Evolutionary conservation across 2,329 filamentous ascomycete species (phyloP).

Genomic region (Colletotrichum chlorophyti): DNA sequence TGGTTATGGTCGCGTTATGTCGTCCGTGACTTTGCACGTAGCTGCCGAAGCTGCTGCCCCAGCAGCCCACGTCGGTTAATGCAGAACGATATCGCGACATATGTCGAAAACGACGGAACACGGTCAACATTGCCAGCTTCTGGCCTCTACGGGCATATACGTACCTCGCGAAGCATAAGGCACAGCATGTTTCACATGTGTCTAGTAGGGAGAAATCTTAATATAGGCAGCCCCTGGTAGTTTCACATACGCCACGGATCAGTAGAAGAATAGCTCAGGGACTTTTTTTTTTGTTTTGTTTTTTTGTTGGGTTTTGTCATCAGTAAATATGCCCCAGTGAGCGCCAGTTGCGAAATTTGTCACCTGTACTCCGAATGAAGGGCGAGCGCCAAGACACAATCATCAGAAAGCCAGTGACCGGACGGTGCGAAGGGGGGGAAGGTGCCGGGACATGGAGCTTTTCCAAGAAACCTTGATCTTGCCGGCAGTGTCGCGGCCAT

Average conservation of each 20-base stretch:
- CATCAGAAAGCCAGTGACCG: neutral
- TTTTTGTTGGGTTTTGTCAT: too few species aligned
- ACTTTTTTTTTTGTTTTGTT: too few species aligned
- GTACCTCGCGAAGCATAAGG: slow-evolving; percentile 27
- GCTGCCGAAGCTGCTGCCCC: neutral
- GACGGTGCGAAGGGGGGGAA: slow-evolving; percentile 15
- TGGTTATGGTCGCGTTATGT: too few species aligned
- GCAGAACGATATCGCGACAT: neutral
- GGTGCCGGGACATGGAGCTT: slow-evolving; percentile 1
- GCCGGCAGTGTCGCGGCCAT: slow-evolving; percentile 8
- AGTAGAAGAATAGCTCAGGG: neutral
- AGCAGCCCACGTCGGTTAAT: neutral
- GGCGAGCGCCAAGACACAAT: slow-evolving; percentile 2
- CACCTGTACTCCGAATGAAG: too few species aligned
- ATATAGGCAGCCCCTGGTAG: slow-evolving; percentile 17
- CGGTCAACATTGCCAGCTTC: slow-evolving; percentile 8
- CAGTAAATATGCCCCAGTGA: too few species aligned
- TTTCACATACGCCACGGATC: slow-evolving; percentile 19
- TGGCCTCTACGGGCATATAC: slow-evolving; percentile 4
- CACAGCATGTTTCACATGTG: slow-evolving; percentile 40
- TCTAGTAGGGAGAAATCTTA: slow-evolving; percentile 8
- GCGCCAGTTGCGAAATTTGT: too few species aligned
- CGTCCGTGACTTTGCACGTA: slow-evolving; percentile 23
- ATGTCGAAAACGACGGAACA: slow-evolving; percentile 10
- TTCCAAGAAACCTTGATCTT: slow-evolving; percentile 2